Evolutionary conservation across 1,139 yeast species (phyloP).

Genomic region (Wickerhamomyces sp.): DNA sequence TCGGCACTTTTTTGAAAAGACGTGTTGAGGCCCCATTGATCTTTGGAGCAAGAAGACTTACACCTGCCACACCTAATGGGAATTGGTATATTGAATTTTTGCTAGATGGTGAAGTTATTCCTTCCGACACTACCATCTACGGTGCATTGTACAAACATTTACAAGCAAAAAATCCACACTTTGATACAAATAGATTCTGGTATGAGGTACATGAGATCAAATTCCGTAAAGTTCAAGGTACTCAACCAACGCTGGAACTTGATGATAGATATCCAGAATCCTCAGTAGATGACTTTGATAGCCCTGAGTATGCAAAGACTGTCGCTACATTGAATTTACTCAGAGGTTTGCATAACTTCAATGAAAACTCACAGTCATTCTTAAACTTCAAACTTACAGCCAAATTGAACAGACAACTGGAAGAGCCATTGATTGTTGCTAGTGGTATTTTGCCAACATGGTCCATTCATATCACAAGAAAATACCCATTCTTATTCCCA

Average conservation of each 20-base stretch:
- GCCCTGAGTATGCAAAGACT: constrained; percentile 39
- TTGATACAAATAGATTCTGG: constrained; percentile 56
- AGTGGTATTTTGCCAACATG: constrained; percentile 86
- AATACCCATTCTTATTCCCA: constrained; percentile 81
- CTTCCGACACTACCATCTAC: constrained; percentile 69
- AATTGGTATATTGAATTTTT: constrained; percentile 55
- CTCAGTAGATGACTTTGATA: constrained; percentile 27
- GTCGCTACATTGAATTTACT: constrained; percentile 51
- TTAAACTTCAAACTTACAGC: constrained; percentile 82
- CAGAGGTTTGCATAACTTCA: constrained; percentile 40
- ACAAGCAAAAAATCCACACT: constrained; percentile 33
- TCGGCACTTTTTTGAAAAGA: constrained; percentile 56
- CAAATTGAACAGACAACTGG: constrained; percentile 80
- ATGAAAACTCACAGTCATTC: constrained; percentile 38
- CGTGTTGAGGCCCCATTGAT: constrained; percentile 25
- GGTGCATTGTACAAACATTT: constrained; percentile 67
- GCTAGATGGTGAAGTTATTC: constrained; percentile 55
- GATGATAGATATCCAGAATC: constrained; percentile 5
- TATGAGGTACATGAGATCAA: constrained; percentile 46
- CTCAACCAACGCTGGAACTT: constrained; percentile 9
- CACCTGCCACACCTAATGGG: constrained; percentile 14
- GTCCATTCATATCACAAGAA: constrained; percentile 68
- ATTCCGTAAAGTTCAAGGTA: constrained; percentile 41
- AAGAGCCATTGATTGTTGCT: constrained; percentile 85
- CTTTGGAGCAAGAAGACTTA: constrained; percentile 11